Evolutionary conservation across 2,329 filamentous ascomycete species (phyloP).

Genomic region (Ophiosphaerella korrae): DNA sequence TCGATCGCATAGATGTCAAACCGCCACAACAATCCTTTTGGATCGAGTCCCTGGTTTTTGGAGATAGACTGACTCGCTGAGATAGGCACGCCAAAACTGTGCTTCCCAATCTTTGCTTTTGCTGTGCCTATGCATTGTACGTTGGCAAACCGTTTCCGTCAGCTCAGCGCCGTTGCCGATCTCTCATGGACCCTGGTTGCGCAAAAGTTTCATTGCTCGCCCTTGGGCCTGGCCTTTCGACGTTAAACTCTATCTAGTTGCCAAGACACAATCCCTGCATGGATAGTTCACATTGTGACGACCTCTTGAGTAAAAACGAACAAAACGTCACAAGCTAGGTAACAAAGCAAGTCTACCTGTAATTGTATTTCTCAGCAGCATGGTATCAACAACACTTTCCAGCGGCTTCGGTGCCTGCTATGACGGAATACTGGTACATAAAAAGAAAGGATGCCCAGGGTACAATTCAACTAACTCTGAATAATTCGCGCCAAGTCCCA

Average conservation of each 20-base stretch:
- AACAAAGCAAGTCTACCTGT: slow-evolving; percentile 7
- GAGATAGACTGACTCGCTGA: no score
- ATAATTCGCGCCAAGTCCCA: not conserved
- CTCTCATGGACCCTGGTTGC: not conserved
- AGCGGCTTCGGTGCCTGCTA: slow-evolving; percentile 13
- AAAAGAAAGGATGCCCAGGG: slow-evolving; percentile 4
- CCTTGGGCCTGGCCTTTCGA: slow-evolving; percentile 2
- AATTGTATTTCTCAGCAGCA: slow-evolving; percentile 23
- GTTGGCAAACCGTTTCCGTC: no score
- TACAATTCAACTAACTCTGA: not conserved
- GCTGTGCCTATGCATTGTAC: no score
- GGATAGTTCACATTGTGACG: slow-evolving; percentile 18
- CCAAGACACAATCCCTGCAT: slow-evolving; percentile 33
- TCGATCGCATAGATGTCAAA: no score
- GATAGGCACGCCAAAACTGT: no score
- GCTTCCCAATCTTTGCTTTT: no score
- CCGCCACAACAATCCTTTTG: no score
- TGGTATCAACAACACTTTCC: slow-evolving; percentile 13
- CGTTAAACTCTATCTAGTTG: slow-evolving; percentile 21
- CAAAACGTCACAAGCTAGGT: slow-evolving; percentile 21
- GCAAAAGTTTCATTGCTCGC: slow-evolving; percentile 9
- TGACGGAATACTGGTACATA: slow-evolving; percentile 15
- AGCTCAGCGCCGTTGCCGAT: not conserved
- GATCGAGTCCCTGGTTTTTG: no score
- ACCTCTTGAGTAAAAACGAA: slow-evolving; percentile 1